Conservation (phyloP, 176 grass and related monocot genomes). For the Panicum miliaceum region DNA sequence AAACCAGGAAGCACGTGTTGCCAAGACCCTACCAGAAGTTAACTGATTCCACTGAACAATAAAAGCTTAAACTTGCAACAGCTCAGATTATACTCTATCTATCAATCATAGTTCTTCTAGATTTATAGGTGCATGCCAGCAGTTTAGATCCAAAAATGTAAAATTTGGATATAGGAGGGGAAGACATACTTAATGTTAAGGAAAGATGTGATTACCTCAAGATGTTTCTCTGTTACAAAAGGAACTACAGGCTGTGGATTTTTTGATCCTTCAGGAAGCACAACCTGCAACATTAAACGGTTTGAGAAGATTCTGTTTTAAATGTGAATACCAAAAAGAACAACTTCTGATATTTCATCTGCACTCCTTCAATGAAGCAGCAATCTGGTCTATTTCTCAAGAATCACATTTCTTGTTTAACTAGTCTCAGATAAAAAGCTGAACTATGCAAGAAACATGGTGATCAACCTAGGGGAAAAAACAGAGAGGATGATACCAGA, state of each 20-base stretch:
- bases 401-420: background rate
- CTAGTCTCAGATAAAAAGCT: constrained; percentile 17
- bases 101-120: background rate
- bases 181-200: background rate
- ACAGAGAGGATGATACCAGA: background rate
- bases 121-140: background rate
- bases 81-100: background rate
- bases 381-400: constrained; percentile 13
- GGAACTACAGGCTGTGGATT: constrained; percentile 64
- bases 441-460: constrained; percentile 20
- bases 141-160: background rate
- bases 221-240: constrained; percentile 62
- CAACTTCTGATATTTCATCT: background rate
- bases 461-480: background rate
- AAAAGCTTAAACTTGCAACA: background rate
- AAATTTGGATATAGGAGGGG: background rate
- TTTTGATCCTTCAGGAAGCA: constrained; percentile 83
- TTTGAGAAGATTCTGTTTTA: constrained; percentile 16
- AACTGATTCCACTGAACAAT: constrained; percentile 23
- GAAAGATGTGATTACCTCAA: constrained; percentile 57
- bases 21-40: background rate
- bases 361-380: constrained; percentile 9
- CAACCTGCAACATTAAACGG: constrained; percentile 48
- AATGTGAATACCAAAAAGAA: constrained; percentile 13
- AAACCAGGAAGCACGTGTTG: constrained; percentile 1